phyloP scores from a whole-genome alignment of 2,329 filamentous ascomycete genomes.

The Alternaria triticimaculans region DNA sequence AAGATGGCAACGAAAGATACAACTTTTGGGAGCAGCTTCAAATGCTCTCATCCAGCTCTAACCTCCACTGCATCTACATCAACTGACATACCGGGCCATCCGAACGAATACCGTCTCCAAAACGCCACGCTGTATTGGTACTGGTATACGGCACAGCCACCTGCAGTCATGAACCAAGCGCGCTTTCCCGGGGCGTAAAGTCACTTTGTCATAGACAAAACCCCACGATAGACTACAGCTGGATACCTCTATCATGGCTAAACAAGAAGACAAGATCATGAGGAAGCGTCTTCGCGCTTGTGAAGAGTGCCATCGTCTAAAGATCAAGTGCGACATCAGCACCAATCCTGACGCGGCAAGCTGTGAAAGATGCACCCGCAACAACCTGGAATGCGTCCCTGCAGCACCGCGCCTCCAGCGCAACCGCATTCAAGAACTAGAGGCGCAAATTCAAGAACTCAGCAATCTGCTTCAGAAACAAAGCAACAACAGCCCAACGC shows the following conservation, averaged over 20 bases:
- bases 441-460: slow-evolving; percentile 33
- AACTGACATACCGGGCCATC: neutral
- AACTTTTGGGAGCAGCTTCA: neutral
- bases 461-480: slow-evolving; percentile 17
- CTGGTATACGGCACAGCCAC: neutral
- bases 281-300: slow-evolving; percentile 36
- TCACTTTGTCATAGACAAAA: slow-evolving; percentile 10
- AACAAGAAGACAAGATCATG: slow-evolving; percentile 10
- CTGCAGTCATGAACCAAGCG: slow-evolving; percentile 2
- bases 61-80: neutral
- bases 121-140: neutral
- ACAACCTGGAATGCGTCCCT: slow-evolving; percentile 29
- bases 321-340: slow-evolving; percentile 40
- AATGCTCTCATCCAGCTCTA: neutral
- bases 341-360: slow-evolving; percentile 11
- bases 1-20: neutral
- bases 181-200: neutral
- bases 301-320: slow-evolving; percentile 39
- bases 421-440: slow-evolving; percentile 36
- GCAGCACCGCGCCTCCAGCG: slow-evolving; percentile 37
- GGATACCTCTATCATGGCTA: neutral
- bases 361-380: slow-evolving; percentile 35
- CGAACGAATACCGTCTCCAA: neutral
- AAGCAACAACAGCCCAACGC: slow-evolving; percentile 20
- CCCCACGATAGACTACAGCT: neutral